A percentile compares a stretch with the other conserved stretches of the same genome.
Conservation (phyloP, 768 basidiomycete species). For the Serpula lacrymans region DNA sequence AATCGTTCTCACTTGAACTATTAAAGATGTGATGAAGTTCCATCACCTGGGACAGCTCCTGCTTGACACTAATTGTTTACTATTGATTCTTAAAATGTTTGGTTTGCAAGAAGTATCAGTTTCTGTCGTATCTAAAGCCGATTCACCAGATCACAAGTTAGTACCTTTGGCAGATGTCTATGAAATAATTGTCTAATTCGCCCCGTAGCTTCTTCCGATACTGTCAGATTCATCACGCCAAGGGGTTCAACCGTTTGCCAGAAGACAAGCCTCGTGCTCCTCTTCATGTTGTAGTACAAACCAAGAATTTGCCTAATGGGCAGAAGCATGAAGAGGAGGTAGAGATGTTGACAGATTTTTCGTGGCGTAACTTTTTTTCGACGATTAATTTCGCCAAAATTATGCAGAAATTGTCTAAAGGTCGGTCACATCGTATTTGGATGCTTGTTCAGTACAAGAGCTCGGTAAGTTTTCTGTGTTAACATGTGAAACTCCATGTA, state of each 20-base stretch:
- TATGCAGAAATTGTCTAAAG: conserved; percentile 96
- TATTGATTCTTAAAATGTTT: conserved; percentile 96
- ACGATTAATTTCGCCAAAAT: conserved; percentile 97
- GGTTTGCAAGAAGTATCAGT: conserved; percentile 89
- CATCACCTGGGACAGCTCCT: conserved; percentile 95
- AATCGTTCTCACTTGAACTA: neutral
- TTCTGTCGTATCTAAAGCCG: conserved; percentile 84
- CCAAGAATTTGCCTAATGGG: conserved; percentile 64
- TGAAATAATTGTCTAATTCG: conserved; percentile 10
- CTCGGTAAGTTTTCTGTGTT: conserved; percentile 57
- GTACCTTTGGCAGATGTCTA: conserved; percentile 11
- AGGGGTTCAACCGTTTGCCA: conserved; percentile 54
- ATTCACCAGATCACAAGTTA: conserved; percentile 83
- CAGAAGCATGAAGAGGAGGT: conserved; percentile 81
- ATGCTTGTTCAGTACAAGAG: conserved; percentile 98
- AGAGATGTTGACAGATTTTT: conserved; percentile 90
- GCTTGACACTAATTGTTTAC: conserved; percentile 90
- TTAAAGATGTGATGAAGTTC: conserved; percentile 93
- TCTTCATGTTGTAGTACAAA: conserved; percentile 55
- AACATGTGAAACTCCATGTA: no score
- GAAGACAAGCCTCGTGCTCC: conserved; percentile 63
- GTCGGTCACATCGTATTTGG: conserved; percentile 89
- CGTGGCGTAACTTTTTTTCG: conserved; percentile 97
- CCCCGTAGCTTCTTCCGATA: conserved; percentile 88
- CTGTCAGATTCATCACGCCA: conserved; percentile 77